These are phyloP conservation scores for Candida corydali DNA, from an alignment of 805 yeast species.

Conservation along the genomic window DNA sequence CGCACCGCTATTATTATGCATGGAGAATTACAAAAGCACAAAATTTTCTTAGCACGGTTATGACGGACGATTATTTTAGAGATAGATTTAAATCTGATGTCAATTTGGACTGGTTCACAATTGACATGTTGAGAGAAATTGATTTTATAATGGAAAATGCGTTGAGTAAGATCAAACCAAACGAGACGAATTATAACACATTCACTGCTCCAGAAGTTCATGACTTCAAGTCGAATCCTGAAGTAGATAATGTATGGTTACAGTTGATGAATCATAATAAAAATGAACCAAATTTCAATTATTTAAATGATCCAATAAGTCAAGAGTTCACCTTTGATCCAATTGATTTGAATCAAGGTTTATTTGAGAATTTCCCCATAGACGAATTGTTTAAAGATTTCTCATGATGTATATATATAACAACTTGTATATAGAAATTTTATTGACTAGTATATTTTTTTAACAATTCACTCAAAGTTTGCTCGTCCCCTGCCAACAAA, in stretches of 20 bases:
- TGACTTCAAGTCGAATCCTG: conserved; percentile 12
- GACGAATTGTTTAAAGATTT: conserved; percentile 12
- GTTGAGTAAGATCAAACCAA: conserved; percentile 11
- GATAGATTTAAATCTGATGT: conserved; percentile 7
- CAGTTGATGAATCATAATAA: conserved; percentile 12
- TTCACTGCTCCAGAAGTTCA: conserved; percentile 7
- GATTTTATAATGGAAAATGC: conserved; percentile 19
- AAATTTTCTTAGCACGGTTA: conserved; percentile 31
- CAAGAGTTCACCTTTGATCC: neutral
- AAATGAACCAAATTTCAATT: conserved; percentile 1
- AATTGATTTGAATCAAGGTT: neutral
- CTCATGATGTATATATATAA: conserved; percentile 1
- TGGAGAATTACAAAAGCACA: conserved; percentile 53
- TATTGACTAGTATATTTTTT: neutral
- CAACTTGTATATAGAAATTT: too few species aligned
- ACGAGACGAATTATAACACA: neutral
- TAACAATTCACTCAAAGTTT: conserved; percentile 15
- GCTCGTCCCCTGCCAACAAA: conserved; percentile 35
- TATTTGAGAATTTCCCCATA: conserved; percentile 11
- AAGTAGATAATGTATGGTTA: conserved; percentile 17
- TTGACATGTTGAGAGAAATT: conserved; percentile 19
- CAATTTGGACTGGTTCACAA: conserved; percentile 8
- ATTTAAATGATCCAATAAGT: neutral
- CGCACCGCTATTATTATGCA: conserved; percentile 43
- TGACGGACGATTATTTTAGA: conserved; percentile 24